A percentile compares a stretch with the other conserved stretches of the same genome.
Evolutionary conservation across 768 basidiomycete genomes (phyloP).

Genomic region (Suillus alpinus): DNA sequence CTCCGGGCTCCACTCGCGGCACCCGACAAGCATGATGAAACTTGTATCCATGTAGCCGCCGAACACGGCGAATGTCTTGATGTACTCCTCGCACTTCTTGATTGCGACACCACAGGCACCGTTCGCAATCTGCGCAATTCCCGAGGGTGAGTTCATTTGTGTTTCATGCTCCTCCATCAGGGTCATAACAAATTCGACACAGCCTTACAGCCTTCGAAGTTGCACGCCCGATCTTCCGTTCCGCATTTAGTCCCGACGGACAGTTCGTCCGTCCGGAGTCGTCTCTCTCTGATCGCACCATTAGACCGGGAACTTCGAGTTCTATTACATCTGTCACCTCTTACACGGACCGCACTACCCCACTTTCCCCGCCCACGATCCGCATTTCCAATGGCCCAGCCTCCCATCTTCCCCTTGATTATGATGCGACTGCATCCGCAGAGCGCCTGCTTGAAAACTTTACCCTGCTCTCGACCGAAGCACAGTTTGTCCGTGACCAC

Average conservation of each 20-base stretch:
- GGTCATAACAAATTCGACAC: slow-evolving; percentile 3
- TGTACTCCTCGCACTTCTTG: slow-evolving; percentile 59
- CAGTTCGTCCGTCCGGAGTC: slow-evolving; percentile 49
- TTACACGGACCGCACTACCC: slow-evolving; percentile 32
- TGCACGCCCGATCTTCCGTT: slow-evolving; percentile 63
- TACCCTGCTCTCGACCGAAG: slow-evolving; percentile 44
- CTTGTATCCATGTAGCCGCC: slow-evolving; percentile 78
- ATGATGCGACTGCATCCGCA: slow-evolving; percentile 43
- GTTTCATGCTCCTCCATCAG: not conserved
- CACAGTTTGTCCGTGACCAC: slow-evolving; percentile 36
- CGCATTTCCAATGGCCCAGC: slow-evolving; percentile 32
- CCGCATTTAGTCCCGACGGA: slow-evolving; percentile 53
- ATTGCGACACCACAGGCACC: slow-evolving; percentile 56
- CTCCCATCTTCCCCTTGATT: slow-evolving; percentile 35
- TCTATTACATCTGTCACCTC: slow-evolving; percentile 53
- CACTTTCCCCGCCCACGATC: slow-evolving; percentile 15
- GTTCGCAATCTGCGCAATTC: slow-evolving; percentile 64
- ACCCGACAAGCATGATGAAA: slow-evolving; percentile 64
- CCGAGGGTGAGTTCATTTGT: slow-evolving; percentile 53
- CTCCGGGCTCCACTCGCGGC: slow-evolving; percentile 69
- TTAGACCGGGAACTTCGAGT: slow-evolving; percentile 38
- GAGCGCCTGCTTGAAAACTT: slow-evolving; percentile 55
- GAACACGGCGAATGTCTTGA: slow-evolving; percentile 68
- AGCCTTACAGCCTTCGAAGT: slow-evolving; percentile 70
- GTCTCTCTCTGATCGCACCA: slow-evolving; percentile 53